A percentile compares a stretch with the other conserved stretches of the same genome.
Evolutionary conservation across 1,139 yeast species (phyloP).

Genomic region (Candida sp.): DNA sequence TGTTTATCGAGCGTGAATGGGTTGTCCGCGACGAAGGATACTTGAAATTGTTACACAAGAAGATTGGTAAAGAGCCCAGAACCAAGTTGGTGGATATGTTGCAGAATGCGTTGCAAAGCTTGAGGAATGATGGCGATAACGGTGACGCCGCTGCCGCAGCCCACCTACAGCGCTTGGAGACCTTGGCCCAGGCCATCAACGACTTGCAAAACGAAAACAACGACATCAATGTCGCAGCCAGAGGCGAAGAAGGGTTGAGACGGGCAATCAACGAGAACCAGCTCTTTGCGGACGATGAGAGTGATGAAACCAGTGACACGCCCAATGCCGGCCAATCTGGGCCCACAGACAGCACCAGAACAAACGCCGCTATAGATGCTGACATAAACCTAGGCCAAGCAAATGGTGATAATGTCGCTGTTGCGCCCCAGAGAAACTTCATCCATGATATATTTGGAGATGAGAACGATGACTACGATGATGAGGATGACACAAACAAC

Average conservation of each 20-base stretch:
- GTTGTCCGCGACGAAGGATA: constrained; percentile 75
- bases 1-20: constrained; percentile 70
- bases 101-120: constrained; percentile 30
- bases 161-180: constrained; percentile 28
- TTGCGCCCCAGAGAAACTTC: constrained; percentile 2
- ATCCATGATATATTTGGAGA: constrained; percentile 3
- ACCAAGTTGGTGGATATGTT: constrained; percentile 44
- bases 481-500: constrained; percentile 9
- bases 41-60: constrained; percentile 53
- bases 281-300: constrained; percentile 8
- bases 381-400: background rate
- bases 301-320: background rate
- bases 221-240: constrained; percentile 9
- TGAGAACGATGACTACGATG: constrained; percentile 1
- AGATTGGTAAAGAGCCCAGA: constrained; percentile 62
- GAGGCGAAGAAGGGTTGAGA: constrained; percentile 24
- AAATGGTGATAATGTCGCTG: background rate
- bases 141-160: constrained; percentile 27
- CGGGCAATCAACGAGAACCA: constrained; percentile 20
- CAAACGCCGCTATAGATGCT: background rate
- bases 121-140: constrained; percentile 26
- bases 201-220: constrained; percentile 29
- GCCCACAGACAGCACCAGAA: background rate
- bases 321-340: background rate
- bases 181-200: constrained; percentile 33